These are phyloP conservation scores for Thuja plicata DNA, from an alignment of 83 land plant species.

Conservation along the genomic window DNA sequence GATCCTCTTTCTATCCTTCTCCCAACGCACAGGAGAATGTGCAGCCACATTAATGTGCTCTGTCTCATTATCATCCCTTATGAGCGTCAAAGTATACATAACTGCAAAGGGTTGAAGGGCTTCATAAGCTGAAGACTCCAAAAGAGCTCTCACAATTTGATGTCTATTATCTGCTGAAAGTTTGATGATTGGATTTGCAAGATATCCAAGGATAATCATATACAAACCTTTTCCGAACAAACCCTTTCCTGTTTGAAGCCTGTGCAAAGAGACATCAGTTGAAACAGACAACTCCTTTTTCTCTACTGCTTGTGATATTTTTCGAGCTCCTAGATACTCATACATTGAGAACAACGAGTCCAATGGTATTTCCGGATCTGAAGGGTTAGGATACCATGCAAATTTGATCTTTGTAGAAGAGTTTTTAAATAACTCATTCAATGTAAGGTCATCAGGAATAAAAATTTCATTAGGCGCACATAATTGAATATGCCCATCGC, in stretches of 20 bases:
- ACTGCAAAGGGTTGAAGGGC: constrained; percentile 27
- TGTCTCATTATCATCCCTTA: constrained; percentile 6
- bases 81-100: constrained; percentile 23
- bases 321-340: constrained; percentile 29
- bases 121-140: constrained; percentile 21
- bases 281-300: constrained; percentile 16
- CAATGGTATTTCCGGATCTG: background rate
- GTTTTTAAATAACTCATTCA: constrained; percentile 31
- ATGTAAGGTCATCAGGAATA: constrained; percentile 41
- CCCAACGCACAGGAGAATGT: constrained; percentile 27
- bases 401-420: constrained; percentile 18
- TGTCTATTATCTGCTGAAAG: constrained; percentile 32
- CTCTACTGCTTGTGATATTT: constrained; percentile 34
- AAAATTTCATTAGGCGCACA: constrained; percentile 24
- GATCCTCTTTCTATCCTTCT: no score
- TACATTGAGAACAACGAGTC: constrained; percentile 26
- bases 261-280: background rate
- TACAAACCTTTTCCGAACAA: constrained; percentile 23
- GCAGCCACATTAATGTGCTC: constrained; percentile 3
- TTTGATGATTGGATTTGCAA: constrained; percentile 25
- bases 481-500: no score
- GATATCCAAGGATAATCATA: constrained; percentile 33
- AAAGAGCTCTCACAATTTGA: constrained; percentile 20
- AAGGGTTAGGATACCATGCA: constrained; percentile 42
- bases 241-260: background rate